Evolutionary conservation across 2,329 filamentous ascomycete species (phyloP), one percentile per base, ranked within the genome.

Genomic region (Colletotrichum tabaci): DNA sequence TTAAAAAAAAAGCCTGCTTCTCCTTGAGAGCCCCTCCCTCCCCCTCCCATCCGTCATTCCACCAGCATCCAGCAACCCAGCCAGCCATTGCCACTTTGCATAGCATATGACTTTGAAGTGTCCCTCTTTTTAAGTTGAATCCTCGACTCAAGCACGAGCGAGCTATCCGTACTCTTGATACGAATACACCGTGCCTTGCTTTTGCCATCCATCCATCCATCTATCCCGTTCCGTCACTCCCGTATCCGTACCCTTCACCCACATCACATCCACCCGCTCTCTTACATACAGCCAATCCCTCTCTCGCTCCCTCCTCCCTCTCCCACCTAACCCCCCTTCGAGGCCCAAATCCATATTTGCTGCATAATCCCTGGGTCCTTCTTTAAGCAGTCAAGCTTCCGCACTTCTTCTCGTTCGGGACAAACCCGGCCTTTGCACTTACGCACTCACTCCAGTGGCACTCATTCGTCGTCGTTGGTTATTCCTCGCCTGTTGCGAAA

Each of bases 331-430:
- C 26, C 30, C 30, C 30, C 38, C 46, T n/a, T 35, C n/a, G 50
- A 57, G 30, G 52, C 58, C 58, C 50, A 63, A 62, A 47, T 26
- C 68, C 68, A 64, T 49, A 55, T 62, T 68, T 63, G 52, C 65
- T 71, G 68, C 65, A 71, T 65, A 68, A 68, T 58, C 52, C 68
- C 35, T 35, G 60, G 65, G 35, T 46, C 35, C 65, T 68, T 71
- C 68, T 68, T 71, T 49, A 71, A 71, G 65, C 68, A 71, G 68
- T 30, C 68, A 71, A 60, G 58, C 68, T 55, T 38, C 58, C 65
- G 58, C 46, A 63, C 35, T 60, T 53, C 52, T 58, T 68, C 47
- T 63, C 58, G 52, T 30, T 68, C 56, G 56, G 63, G 44, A 57
- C 47, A 44, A 38, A 42, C 55, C 35, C 47, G 50, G 64, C 50